Percentiles rank a stretch among this genome's conserved stretches.
These are phyloP conservation scores for Babesia ovis DNA, from an alignment of 169 alveolate genomes.

Conservation along the genomic window DNA sequence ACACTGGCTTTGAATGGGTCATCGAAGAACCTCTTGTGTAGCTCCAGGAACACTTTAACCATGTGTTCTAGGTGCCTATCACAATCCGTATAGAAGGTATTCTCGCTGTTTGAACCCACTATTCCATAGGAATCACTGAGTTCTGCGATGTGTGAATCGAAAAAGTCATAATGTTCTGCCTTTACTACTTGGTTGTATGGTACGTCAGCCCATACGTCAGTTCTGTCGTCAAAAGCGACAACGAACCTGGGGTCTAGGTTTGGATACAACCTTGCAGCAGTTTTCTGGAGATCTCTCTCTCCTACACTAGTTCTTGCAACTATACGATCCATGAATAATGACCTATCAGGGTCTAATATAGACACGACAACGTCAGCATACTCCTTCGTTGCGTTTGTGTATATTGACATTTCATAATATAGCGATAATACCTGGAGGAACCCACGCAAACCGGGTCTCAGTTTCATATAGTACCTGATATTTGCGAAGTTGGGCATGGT, in stretches of 20 bases:
- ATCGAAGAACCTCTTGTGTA: constrained; percentile 82
- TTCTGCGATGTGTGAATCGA: constrained; percentile 75
- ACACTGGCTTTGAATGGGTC: constrained; percentile 85
- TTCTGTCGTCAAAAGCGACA: constrained; percentile 88
- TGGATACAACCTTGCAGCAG: constrained; percentile 80
- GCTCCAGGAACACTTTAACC: constrained; percentile 82
- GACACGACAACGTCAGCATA: constrained; percentile 91
- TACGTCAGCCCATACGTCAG: constrained; percentile 88
- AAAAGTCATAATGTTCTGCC: constrained; percentile 90
- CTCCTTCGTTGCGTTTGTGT: constrained; percentile 91
- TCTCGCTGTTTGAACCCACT: constrained; percentile 50
- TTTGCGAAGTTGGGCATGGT: constrained; percentile 84
- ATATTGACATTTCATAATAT: constrained; percentile 86
- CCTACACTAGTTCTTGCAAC: constrained; percentile 85
- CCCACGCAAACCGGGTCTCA: constrained; percentile 87
- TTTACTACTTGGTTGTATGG: constrained; percentile 86
- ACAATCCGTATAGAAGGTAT: constrained; percentile 72
- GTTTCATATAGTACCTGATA: constrained; percentile 84
- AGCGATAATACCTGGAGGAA: constrained; percentile 83
- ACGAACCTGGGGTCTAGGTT: constrained; percentile 83
- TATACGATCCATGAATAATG: constrained; percentile 85
- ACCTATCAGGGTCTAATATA: constrained; percentile 88
- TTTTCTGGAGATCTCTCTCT: constrained; percentile 82
- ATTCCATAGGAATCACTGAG: constrained; percentile 66
- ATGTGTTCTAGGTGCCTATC: constrained; percentile 87